These are phyloP conservation scores for Nannizziopsis barbatae DNA, from an alignment of 2,329 filamentous ascomycete genomes.

Conservation along the genomic window DNA sequence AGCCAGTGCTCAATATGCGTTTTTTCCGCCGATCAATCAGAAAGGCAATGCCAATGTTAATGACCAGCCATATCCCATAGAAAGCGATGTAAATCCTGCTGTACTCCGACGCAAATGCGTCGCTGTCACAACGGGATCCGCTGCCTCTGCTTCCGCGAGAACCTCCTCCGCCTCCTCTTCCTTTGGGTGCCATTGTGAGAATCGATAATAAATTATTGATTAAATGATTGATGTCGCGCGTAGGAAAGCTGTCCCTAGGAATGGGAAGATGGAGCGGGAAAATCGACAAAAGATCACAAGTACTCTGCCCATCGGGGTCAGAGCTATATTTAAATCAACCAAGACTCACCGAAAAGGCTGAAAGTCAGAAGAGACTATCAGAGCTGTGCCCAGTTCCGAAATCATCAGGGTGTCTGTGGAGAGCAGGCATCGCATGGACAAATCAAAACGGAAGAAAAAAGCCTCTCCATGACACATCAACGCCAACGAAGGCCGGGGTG, in stretches of 20 bases:
- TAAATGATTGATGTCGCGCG: too few species aligned
- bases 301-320: too few species aligned
- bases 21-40: conserved; percentile 1
- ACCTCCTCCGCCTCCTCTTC: conserved; percentile 10
- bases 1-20: neutral
- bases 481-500: too few species aligned
- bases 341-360: too few species aligned
- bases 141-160: neutral
- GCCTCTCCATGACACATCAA: too few species aligned
- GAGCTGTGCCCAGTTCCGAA: too few species aligned
- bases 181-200: conserved; percentile 11
- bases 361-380: too few species aligned
- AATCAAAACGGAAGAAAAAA: too few species aligned
- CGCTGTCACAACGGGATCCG: neutral
- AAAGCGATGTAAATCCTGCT: conserved; percentile 6
- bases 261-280: neutral
- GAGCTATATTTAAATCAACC: too few species aligned
- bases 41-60: conserved; percentile 4
- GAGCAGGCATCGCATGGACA: too few species aligned
- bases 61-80: conserved; percentile 3
- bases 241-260: neutral
- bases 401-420: too few species aligned
- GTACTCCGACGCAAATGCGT: conserved; percentile 1
- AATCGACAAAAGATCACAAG: neutral
- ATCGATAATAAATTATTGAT: too few species aligned